Percentiles rank a stretch among this genome's conserved stretches.
phyloP scores from a whole-genome alignment of 2,329 filamentous ascomycete genomes.

The Aspergillus fructus region DNA sequence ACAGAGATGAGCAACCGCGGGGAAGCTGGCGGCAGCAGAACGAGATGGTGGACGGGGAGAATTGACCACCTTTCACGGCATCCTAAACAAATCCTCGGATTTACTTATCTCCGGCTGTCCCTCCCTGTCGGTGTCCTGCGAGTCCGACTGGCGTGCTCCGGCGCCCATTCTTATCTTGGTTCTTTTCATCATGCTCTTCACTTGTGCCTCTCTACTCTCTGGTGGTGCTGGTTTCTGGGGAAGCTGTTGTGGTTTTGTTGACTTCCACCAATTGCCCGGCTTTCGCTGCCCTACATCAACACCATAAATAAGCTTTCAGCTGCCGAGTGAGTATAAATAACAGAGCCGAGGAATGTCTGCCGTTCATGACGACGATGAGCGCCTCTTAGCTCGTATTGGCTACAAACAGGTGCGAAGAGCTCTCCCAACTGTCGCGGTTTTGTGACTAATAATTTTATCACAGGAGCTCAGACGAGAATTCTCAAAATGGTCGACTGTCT shows the following conservation, averaged over 20 bases:
- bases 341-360: slow-evolving; percentile 32
- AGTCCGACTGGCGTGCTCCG: neutral
- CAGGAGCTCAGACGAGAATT: slow-evolving; percentile 64
- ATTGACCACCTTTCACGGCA: slow-evolving; percentile 35
- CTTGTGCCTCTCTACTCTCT: neutral
- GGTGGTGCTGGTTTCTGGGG: neutral
- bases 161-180: slow-evolving; percentile 1
- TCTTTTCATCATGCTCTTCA: slow-evolving; percentile 5
- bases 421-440: neutral
- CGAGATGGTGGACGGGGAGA: slow-evolving; percentile 5
- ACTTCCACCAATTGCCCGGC: neutral
- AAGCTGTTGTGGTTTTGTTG: neutral
- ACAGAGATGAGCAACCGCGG: neutral
- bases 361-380: slow-evolving; percentile 59
- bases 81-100: slow-evolving; percentile 8
- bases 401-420: slow-evolving; percentile 56
- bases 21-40: neutral
- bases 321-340: neutral
- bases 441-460: neutral
- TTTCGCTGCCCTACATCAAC: neutral
- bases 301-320: neutral
- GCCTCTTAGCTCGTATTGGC: slow-evolving; percentile 60
- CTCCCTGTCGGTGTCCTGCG: neutral
- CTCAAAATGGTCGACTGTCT: slow-evolving; percentile 65
- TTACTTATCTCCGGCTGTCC: slow-evolving; percentile 9